Base-by-base conservation (phyloP, 768 basidiomycete species). In the Pisolithus albus region DNA sequence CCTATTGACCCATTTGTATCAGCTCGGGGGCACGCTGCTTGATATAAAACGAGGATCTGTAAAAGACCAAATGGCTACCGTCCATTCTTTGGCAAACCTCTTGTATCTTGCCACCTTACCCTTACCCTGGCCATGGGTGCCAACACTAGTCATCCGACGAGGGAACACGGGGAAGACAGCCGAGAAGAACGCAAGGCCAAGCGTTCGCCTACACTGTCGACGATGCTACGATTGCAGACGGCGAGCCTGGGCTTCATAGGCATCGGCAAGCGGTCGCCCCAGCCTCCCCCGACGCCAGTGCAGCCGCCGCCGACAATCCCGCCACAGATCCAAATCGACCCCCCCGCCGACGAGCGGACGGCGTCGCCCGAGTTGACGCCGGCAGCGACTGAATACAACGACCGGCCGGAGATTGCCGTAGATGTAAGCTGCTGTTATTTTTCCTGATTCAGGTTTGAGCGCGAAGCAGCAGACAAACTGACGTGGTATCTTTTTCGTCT, bases 221-320 rank as follows among this genome's bases (percentile, higher is more conserved):
- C 60, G 45, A 45, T 65, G 43, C 45, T 65, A 15, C 56, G 57
- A 53, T 69, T 65, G 55, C 49, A 60, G 0, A 40, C 68, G 24
- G 61, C 61, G n/a, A 57, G 64, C n/a, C 50, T 68, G 8, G 64
- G 59, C 52, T 44, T 65, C 44, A 57, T 69, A 26, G 49, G 58
- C 7, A 41, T 69, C 38, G 57, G 64, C 0, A 68, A 34, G 48
- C 64, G 62, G 38, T 59, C 67, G 24, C 67, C 67, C n/a, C 65
- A 64, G 24, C 58, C 59, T 1, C 60, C 67, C 34, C 40, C 66
- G 41, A 58, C 62, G 50, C 59, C 67, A 43, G 58, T 58, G 52
- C 58, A 63, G 8, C 58, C 61, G n/a, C 44, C 54, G 15, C 45
- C 23, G 16, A 36, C 21, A 0, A 24, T 28, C 21, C 7, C n/a